These are phyloP conservation scores for Aspergillus versicolor DNA, from an alignment of 2,329 filamentous ascomycete genomes.

Conservation along the genomic window DNA sequence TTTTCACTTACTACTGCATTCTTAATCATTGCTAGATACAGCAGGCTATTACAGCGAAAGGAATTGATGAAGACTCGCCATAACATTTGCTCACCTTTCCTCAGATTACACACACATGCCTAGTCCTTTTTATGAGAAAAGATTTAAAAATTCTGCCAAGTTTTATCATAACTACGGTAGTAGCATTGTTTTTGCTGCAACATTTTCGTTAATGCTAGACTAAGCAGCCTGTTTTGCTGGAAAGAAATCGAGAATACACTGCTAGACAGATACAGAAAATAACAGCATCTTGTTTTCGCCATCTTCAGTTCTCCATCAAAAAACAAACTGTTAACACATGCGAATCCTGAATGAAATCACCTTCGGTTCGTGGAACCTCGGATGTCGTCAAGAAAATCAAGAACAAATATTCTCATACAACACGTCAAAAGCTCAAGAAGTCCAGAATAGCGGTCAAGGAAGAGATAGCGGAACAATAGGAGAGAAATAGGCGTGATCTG, in stretches of 20 bases:
- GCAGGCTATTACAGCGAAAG: background rate
- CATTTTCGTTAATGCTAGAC: slow-evolving; percentile 8
- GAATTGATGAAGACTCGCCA: background rate
- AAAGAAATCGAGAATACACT: slow-evolving; percentile 21
- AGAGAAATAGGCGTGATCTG: slow-evolving; percentile 7
- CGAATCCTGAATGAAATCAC: slow-evolving; percentile 17
- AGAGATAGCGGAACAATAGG: slow-evolving; percentile 10
- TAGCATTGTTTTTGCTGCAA: background rate
- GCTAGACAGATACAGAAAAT: slow-evolving; percentile 26
- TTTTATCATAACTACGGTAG: background rate
- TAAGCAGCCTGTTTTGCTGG: slow-evolving; percentile 11
- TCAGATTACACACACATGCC: background rate
- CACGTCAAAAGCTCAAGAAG: slow-evolving; percentile 18
- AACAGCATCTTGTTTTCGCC: slow-evolving; percentile 13
- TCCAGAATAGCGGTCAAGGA: slow-evolving; percentile 10
- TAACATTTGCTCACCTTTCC: background rate
- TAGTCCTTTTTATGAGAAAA: background rate
- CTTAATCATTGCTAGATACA: background rate
- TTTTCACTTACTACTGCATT: background rate
- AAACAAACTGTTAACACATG: slow-evolving; percentile 15
- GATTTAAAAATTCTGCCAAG: background rate
- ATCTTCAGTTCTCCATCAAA: slow-evolving; percentile 4
- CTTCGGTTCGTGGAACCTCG: slow-evolving; percentile 14
- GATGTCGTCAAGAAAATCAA: slow-evolving; percentile 21
- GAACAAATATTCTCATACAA: slow-evolving; percentile 18